These are phyloP conservation scores for Epichloe coenophiala DNA, from an alignment of 2,329 filamentous ascomycete species.

Conservation along the genomic window DNA sequence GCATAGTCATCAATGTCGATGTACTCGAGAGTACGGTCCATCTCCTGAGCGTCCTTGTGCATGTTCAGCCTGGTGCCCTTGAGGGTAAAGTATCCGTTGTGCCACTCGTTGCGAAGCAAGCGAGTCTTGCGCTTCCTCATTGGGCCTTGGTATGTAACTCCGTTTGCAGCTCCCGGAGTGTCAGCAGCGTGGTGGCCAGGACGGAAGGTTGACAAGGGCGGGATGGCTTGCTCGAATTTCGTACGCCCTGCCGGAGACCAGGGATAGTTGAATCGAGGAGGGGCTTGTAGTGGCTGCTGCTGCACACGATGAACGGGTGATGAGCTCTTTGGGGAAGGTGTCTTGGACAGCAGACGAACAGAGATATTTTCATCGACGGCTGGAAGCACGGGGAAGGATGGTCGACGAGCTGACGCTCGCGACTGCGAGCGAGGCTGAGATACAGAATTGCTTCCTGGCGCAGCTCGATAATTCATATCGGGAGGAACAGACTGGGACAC, in stretches of 20 bases:
- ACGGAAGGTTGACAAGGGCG: constrained; percentile 18
- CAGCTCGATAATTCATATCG: constrained; percentile 67
- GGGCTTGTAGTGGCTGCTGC: constrained; percentile 32
- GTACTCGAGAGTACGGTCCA: constrained; percentile 54
- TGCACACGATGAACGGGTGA: constrained; percentile 21
- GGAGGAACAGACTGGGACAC: constrained; percentile 84
- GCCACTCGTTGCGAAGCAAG: constrained; percentile 86
- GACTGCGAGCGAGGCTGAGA: constrained; percentile 34
- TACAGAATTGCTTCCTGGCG: constrained; percentile 17
- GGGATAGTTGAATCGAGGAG: constrained; percentile 41
- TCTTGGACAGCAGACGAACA: constrained; percentile 22
- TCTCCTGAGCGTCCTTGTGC: constrained; percentile 47
- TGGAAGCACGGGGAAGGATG: constrained; percentile 55
- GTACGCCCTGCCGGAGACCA: constrained; percentile 38
- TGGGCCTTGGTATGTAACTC: constrained; percentile 63
- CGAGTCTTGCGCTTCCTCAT: constrained; percentile 91
- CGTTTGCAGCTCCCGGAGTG: constrained; percentile 26
- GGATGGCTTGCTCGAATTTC: constrained; percentile 32
- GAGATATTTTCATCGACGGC: constrained; percentile 52
- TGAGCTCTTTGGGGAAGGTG: constrained; percentile 20
- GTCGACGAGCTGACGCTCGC: constrained; percentile 45
- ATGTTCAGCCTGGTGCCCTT: constrained; percentile 62
- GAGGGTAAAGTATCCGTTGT: constrained; percentile 81
- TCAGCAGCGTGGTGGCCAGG: constrained; percentile 12
- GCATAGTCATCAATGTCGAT: constrained; percentile 84